Percentiles rank a stretch among this genome's conserved stretches.
Evolutionary conservation across 2,329 filamentous ascomycete genomes (phyloP).

Genomic region (Ophiostoma ips): DNA sequence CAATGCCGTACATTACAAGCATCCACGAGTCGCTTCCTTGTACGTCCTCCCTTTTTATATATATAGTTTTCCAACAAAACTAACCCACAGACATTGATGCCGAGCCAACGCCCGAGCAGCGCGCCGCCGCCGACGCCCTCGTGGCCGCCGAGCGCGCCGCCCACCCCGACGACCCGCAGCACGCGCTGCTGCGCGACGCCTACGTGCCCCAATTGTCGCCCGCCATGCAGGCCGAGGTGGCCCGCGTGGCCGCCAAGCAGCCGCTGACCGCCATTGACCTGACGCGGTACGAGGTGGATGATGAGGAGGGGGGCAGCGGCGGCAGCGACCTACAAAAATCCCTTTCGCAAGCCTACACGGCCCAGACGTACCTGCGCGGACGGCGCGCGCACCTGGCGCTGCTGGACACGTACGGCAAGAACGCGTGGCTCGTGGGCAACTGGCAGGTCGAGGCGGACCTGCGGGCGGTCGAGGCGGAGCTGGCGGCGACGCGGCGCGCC

Average conservation of each 20-base stretch:
- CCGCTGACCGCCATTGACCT: conserved; percentile 54
- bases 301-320: conserved; percentile 23
- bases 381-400: conserved; percentile 48
- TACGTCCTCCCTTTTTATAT: conserved; percentile 27
- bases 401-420: conserved; percentile 72
- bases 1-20: conserved; percentile 54
- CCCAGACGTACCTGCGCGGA: conserved; percentile 36
- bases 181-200: conserved; percentile 43
- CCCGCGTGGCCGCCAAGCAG: conserved; percentile 40
- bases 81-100: conserved; percentile 59
- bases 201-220: conserved; percentile 46
- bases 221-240: conserved; percentile 53
- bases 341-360: conserved; percentile 39
- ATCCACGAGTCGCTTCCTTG: conserved; percentile 72
- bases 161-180: conserved; percentile 27
- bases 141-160: conserved; percentile 51
- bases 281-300: conserved; percentile 66
- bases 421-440: conserved; percentile 84
- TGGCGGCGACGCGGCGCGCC: conserved; percentile 52
- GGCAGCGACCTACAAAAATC: conserved; percentile 22
- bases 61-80: conserved; percentile 13
- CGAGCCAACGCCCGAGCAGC: conserved; percentile 48
- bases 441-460: conserved; percentile 63
- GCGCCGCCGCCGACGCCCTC: conserved; percentile 53
- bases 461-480: conserved; percentile 55